Conservation (phyloP, 352 stramenopile species). For the Pythium aristosporum region DNA sequence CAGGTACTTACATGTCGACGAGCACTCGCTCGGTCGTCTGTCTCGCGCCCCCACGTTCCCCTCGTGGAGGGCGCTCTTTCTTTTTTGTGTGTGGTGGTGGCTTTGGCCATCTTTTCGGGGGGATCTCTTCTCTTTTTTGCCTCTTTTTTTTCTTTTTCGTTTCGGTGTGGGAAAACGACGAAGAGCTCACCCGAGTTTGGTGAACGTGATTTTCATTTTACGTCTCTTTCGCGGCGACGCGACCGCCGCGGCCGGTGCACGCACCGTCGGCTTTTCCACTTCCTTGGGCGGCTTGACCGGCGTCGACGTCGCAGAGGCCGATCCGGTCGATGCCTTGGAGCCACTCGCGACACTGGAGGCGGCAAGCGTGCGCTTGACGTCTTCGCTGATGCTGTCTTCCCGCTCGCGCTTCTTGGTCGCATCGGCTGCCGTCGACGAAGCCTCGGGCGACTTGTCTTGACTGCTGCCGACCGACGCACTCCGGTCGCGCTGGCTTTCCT, state of each 20-base stretch:
- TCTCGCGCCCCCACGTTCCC: not conserved
- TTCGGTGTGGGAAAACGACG: constrained; percentile 23
- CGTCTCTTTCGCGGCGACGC: constrained; percentile 83
- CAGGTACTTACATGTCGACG: constrained; percentile 10
- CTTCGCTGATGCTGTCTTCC: constrained; percentile 23
- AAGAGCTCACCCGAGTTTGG: constrained; percentile 76
- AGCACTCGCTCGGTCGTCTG: not conserved
- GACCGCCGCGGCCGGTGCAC: constrained; percentile 37
- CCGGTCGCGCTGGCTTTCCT: constrained; percentile 24
- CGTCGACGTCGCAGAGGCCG: constrained; percentile 23
- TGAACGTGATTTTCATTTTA: constrained; percentile 93
- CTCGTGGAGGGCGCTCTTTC: not conserved
- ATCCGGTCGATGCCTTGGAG: not conserved
- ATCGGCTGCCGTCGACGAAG: not conserved
- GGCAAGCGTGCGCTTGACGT: constrained; percentile 8
- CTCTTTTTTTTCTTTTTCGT: constrained; percentile 30
- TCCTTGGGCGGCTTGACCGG: constrained; percentile 37
- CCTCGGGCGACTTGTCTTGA: not conserved
- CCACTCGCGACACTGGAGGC: not conserved
- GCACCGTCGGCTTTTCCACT: constrained; percentile 45
- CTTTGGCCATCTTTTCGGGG: constrained; percentile 22
- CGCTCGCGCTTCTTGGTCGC: constrained; percentile 26
- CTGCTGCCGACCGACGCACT: constrained; percentile 25
- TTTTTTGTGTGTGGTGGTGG: constrained; percentile 7
- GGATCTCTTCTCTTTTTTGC: constrained; percentile 41